A percentile compares a stretch with the other conserved stretches of the same genome.
These are phyloP conservation scores for Glycine latifolia DNA, from an alignment of 306 rosid genomes.

Conservation along the genomic window DNA sequence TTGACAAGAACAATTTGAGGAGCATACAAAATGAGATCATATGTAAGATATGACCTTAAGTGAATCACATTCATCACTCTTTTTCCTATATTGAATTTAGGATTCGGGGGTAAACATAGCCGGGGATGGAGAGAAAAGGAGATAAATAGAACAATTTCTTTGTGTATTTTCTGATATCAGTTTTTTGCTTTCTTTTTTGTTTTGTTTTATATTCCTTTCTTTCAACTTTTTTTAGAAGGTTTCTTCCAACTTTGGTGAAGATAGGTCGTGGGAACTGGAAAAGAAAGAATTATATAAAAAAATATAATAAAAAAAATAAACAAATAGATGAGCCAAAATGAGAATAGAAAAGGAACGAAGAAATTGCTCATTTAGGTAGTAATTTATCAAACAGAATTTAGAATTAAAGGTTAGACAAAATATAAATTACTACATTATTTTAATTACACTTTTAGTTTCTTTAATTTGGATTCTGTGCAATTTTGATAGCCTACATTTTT, in stretches of 20 bases:
- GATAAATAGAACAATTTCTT: background rate
- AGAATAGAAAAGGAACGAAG: background rate
- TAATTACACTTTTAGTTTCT: too few relatives aligned
- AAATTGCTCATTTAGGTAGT: too few relatives aligned
- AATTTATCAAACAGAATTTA: too few relatives aligned
- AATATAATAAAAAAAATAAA: background rate
- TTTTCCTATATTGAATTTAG: slow-evolving; percentile 18
- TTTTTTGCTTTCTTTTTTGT: background rate
- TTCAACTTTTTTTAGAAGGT: too few relatives aligned
- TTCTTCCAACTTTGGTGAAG: background rate
- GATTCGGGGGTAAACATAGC: background rate
- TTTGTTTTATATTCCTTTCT: background rate
- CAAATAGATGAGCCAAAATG: background rate
- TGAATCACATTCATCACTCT: slow-evolving; percentile 17
- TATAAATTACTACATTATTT: too few relatives aligned
- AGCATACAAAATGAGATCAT: slow-evolving; percentile 33
- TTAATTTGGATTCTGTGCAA: too few relatives aligned
- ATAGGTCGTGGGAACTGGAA: background rate
- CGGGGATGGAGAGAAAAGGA: background rate
- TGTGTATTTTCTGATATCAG: background rate
- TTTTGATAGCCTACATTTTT: background rate
- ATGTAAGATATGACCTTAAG: slow-evolving; percentile 31
- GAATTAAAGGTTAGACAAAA: too few relatives aligned
- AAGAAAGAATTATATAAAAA: too few relatives aligned
- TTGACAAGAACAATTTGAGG: slow-evolving; percentile 48